A percentile compares a stretch with the other conserved stretches of the same genome.
These are phyloP conservation scores for Backusella mclennaniae DNA, from an alignment of 192 early-diverging fungal genomes.

Conservation along the genomic window DNA sequence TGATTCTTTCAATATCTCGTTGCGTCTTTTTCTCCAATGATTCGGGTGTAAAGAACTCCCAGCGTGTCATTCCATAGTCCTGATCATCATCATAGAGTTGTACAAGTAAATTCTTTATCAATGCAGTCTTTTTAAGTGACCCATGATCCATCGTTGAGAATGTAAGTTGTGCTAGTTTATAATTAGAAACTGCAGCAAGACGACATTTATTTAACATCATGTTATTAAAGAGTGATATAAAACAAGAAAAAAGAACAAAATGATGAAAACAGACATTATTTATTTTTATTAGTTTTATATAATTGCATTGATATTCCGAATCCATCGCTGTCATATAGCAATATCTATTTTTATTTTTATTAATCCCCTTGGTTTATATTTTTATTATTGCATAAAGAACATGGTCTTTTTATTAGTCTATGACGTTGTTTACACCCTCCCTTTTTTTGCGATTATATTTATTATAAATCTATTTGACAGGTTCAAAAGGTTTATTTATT, in stretches of 20 bases:
- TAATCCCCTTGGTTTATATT: background rate
- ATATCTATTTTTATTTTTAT: constrained; percentile 6
- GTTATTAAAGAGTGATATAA: background rate
- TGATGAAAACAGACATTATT: background rate
- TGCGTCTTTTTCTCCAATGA: constrained; percentile 1
- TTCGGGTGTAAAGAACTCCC: constrained; percentile 38
- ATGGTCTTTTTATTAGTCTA: background rate
- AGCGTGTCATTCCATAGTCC: constrained; percentile 33
- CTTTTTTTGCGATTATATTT: background rate
- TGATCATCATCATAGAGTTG: constrained; percentile 29
- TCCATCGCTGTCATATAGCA: background rate
- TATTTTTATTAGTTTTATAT: background rate
- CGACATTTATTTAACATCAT: constrained; percentile 28
- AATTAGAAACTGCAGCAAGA: constrained; percentile 39
- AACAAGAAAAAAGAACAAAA: background rate
- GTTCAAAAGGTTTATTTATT: background rate
- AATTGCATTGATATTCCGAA: background rate
- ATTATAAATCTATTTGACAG: background rate
- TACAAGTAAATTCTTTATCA: constrained; percentile 38
- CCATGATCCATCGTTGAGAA: constrained; percentile 30
- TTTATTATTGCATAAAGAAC: background rate
- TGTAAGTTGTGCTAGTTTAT: constrained; percentile 39
- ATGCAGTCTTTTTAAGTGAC: constrained; percentile 32
- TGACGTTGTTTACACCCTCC: background rate
- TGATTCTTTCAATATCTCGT: constrained; percentile 1